phyloP scores from a whole-genome alignment of 2,329 filamentous ascomycete genomes.

The Aspergillus sp. region DNA sequence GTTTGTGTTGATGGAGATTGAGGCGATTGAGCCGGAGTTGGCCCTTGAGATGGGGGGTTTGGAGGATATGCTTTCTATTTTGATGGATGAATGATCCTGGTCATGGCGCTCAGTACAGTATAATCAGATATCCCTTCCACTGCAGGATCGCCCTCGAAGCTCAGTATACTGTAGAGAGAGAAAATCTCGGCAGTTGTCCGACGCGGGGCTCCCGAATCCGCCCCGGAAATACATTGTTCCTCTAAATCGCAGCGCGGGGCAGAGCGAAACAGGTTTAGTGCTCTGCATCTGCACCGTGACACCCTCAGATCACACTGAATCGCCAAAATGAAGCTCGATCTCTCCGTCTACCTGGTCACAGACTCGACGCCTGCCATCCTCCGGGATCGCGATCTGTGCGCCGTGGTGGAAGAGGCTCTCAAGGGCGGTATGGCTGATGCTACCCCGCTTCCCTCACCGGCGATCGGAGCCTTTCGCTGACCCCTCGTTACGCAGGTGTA shows the following conservation, averaged over 20 bases:
- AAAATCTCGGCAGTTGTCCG: neutral
- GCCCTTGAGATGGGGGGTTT: conserved; percentile 6
- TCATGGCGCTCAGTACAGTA: too few species aligned
- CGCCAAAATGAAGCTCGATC: conserved; percentile 62
- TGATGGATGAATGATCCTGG: neutral
- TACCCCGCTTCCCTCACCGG: neutral
- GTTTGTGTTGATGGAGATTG: conserved; percentile 9
- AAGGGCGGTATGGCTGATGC: conserved; percentile 62
- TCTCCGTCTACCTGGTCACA: conserved; percentile 87
- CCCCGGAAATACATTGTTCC: neutral
- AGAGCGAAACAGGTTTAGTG: neutral
- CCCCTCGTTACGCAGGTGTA: conserved; percentile 54
- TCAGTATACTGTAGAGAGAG: too few species aligned
- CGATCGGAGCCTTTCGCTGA: conserved; percentile 2
- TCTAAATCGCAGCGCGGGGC: too few species aligned
- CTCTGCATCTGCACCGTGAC: neutral
- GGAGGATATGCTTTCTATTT: neutral
- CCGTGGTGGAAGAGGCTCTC: conserved; percentile 76
- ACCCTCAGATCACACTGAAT: conserved; percentile 11
- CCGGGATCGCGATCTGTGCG: conserved; percentile 68
- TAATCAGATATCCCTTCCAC: too few species aligned
- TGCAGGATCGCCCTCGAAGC: too few species aligned
- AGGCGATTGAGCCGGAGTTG: conserved; percentile 7
- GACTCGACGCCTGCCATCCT: conserved; percentile 89
- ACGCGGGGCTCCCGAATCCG: neutral